phyloP scores from a whole-genome alignment of 2,329 filamentous ascomycete species.

The Aspergillus sp. region DNA sequence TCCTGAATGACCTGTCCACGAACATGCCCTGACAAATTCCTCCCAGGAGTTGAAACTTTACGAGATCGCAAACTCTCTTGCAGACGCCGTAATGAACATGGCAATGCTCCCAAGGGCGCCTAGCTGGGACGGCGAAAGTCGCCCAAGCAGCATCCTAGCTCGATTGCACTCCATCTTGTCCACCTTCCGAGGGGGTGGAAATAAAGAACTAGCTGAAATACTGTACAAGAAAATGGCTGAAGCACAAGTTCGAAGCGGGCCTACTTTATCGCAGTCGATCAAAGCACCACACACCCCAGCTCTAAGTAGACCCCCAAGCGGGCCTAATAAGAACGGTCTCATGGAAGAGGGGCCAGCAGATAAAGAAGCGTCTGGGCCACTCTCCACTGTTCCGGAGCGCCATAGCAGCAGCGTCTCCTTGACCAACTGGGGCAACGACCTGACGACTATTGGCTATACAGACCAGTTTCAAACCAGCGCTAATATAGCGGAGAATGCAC shows the following conservation, averaged over 20 bases:
- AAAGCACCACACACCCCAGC: neutral
- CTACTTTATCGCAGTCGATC: slow-evolving; percentile 2
- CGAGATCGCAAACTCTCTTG: slow-evolving; percentile 27
- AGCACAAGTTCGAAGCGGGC: slow-evolving; percentile 12
- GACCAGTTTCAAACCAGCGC: too few species aligned
- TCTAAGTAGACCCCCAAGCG: neutral
- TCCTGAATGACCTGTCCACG: neutral
- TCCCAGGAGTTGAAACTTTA: slow-evolving; percentile 28
- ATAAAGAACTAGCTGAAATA: slow-evolving; percentile 21
- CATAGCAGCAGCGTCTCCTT: too few species aligned
- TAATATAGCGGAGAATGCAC: too few species aligned
- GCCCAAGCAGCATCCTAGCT: slow-evolving; percentile 20
- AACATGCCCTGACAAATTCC: too few species aligned
- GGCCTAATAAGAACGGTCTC: too few species aligned
- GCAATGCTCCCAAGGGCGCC: slow-evolving; percentile 12
- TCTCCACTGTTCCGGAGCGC: too few species aligned
- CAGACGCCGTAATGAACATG: slow-evolving; percentile 23
- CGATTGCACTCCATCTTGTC: slow-evolving; percentile 23
- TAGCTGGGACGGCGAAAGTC: slow-evolving; percentile 19
- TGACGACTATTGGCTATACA: too few species aligned
- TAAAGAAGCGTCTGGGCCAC: too few species aligned
- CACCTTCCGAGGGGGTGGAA: slow-evolving; percentile 21
- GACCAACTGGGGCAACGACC: too few species aligned
- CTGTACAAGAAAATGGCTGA: slow-evolving; percentile 26
- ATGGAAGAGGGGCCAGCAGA: too few species aligned